Conservation (phyloP, 768 basidiomycete species). For the Rhodotorula babjevae region DNA sequence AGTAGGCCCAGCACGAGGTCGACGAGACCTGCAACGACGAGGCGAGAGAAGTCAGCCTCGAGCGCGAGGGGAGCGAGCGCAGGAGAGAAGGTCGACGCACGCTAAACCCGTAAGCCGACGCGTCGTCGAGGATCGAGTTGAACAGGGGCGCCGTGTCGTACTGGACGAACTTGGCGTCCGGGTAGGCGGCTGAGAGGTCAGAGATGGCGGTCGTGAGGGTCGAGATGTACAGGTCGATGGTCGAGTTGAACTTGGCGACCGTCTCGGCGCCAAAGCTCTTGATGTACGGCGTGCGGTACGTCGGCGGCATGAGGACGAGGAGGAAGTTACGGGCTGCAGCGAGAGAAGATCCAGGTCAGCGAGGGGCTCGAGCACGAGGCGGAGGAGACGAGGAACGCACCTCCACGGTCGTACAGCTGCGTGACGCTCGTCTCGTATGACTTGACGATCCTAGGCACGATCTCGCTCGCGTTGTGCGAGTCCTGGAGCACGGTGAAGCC, state of each 20-base stretch:
- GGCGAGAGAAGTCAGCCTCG: no score
- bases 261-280: neutral
- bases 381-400: neutral
- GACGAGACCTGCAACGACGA: neutral
- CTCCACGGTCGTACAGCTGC: neutral
- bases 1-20: neutral
- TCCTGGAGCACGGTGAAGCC: neutral
- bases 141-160: conserved; percentile 21
- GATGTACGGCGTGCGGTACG: conserved; percentile 10
- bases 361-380: no score
- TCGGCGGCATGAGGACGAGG: conserved; percentile 18
- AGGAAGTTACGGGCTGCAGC: conserved; percentile 23
- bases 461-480: neutral
- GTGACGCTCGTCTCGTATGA: neutral
- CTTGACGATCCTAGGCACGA: neutral
- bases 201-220: neutral
- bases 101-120: conserved; percentile 1
- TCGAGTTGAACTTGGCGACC: neutral
- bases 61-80: no score
- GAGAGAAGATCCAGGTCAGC: neutral
- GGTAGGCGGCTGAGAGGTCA: conserved; percentile 1
- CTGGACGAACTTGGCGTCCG: neutral
- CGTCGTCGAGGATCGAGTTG: conserved; percentile 13
- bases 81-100: no score
- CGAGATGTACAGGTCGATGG: conserved; percentile 2